Percentiles rank a stretch among this genome's conserved stretches.
phyloP scores from a whole-genome alignment of 345 rosid genomes.

The Salix exigua region DNA sequence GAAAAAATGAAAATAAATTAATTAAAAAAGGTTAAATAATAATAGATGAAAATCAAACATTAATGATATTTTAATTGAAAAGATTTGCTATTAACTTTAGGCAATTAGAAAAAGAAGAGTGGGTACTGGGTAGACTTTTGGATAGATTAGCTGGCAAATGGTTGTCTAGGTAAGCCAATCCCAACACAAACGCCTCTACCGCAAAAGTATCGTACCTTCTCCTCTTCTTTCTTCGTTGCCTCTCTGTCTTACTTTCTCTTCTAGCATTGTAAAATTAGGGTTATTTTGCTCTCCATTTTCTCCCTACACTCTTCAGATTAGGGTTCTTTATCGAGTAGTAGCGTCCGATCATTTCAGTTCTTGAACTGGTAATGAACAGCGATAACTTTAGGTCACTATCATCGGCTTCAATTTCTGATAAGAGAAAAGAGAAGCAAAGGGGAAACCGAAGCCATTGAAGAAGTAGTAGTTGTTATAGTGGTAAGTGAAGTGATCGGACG shows the following conservation, averaged over 20 bases:
- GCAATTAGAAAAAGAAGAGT: constrained; percentile 7
- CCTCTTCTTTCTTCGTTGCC: neutral
- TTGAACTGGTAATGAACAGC: constrained; percentile 2
- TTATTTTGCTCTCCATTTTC: neutral
- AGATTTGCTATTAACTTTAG: neutral
- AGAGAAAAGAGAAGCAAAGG: neutral
- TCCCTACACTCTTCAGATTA: neutral
- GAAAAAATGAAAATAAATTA: too few relatives aligned
- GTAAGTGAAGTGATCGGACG: constrained; percentile 8
- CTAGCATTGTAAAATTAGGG: neutral
- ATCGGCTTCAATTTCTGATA: neutral
- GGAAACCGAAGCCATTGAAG: neutral
- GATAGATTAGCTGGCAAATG: constrained; percentile 28
- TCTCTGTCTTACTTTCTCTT: neutral
- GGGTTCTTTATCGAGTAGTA: neutral
- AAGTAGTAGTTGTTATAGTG: neutral
- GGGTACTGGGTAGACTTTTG: constrained; percentile 15
- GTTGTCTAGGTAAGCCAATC: constrained; percentile 31
- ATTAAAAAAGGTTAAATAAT: neutral
- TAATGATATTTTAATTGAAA: neutral
- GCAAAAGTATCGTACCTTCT: neutral
- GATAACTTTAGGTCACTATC: neutral
- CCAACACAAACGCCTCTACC: constrained; percentile 13
- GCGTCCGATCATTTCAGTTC: neutral
- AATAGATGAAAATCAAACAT: neutral